A percentile compares a stretch with the other conserved stretches of the same genome.
Conservation (phyloP, 2,329 filamentous ascomycete species). For the Penicillium hesseltinei region DNA sequence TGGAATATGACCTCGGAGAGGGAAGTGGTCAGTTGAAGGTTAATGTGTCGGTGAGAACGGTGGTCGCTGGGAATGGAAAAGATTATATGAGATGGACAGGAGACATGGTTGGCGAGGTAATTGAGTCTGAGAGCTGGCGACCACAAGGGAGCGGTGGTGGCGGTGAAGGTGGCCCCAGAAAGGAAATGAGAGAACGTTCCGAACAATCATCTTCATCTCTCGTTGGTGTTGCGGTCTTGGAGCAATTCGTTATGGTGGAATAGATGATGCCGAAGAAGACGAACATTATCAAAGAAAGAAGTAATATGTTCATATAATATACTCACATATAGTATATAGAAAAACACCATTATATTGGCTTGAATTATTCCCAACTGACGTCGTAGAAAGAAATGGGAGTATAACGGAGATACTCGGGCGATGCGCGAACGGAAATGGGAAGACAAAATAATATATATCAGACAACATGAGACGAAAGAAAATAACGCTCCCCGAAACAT, state of each 20-base stretch:
- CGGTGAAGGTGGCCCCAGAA: not conserved
- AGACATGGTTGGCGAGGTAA: slow-evolving; percentile 12
- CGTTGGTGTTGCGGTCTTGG: slow-evolving; percentile 25
- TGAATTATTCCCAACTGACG: not conserved
- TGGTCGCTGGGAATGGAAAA: slow-evolving; percentile 15
- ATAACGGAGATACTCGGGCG: not conserved
- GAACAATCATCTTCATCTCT: not conserved
- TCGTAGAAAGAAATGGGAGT: not conserved
- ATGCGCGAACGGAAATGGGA: not conserved
- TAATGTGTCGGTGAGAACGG: slow-evolving; percentile 10
- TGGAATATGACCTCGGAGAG: slow-evolving; percentile 17
- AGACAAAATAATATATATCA: not conserved
- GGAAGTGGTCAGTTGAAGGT: slow-evolving; percentile 8
- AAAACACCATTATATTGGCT: not conserved
- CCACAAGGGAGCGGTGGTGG: not conserved
- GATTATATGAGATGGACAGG: slow-evolving; percentile 28
- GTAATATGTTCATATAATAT: not conserved
- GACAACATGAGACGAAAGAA: not conserved
- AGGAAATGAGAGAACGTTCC: no score
- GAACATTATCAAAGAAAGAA: not conserved
- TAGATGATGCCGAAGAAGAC: not conserved
- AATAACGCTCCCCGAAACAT: not conserved
- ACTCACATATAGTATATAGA: not conserved
- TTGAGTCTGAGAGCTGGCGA: not conserved
- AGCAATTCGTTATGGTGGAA: slow-evolving; percentile 23